A percentile compares a stretch with the other conserved stretches of the same genome.
phyloP scores from a whole-genome alignment of 768 basidiomycete species.

The Amanita thiersii region DNA sequence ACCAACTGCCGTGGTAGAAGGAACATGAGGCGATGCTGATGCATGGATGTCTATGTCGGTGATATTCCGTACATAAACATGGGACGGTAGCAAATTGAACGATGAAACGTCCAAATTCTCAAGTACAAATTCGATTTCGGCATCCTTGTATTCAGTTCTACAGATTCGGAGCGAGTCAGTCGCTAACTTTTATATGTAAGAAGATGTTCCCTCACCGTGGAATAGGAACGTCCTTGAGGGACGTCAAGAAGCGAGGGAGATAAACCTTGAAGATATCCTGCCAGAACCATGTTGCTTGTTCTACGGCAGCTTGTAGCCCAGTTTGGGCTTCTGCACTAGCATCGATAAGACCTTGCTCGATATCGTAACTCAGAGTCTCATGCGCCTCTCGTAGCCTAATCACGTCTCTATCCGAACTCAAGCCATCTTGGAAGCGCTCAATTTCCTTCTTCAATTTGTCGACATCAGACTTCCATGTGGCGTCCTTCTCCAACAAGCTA shows the following conservation, averaged over 20 bases:
- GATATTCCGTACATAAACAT: slow-evolving; percentile 65
- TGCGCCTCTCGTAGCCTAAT: slow-evolving; percentile 39
- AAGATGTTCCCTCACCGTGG: slow-evolving; percentile 38
- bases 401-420: slow-evolving; percentile 44
- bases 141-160: slow-evolving; percentile 67
- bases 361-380: slow-evolving; percentile 33
- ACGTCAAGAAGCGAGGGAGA: slow-evolving; percentile 44
- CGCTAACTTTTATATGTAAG: neutral
- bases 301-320: slow-evolving; percentile 43
- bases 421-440: slow-evolving; percentile 32
- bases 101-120: slow-evolving; percentile 68
- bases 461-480: slow-evolving; percentile 47
- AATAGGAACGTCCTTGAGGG: slow-evolving; percentile 58
- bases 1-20: slow-evolving; percentile 44
- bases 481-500: slow-evolving; percentile 34
- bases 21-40: slow-evolving; percentile 24
- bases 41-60: slow-evolving; percentile 45
- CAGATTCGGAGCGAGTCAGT: neutral
- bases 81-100: slow-evolving; percentile 59
- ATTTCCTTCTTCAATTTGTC: slow-evolving; percentile 37
- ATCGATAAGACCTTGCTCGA: slow-evolving; percentile 33
- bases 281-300: slow-evolving; percentile 70
- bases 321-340: slow-evolving; percentile 28
- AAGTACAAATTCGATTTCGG: slow-evolving; percentile 63
- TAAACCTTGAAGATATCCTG: slow-evolving; percentile 79